These are phyloP conservation scores for Trichoderma sp. DNA, from an alignment of 2,329 filamentous ascomycete species.

Conservation along the genomic window DNA sequence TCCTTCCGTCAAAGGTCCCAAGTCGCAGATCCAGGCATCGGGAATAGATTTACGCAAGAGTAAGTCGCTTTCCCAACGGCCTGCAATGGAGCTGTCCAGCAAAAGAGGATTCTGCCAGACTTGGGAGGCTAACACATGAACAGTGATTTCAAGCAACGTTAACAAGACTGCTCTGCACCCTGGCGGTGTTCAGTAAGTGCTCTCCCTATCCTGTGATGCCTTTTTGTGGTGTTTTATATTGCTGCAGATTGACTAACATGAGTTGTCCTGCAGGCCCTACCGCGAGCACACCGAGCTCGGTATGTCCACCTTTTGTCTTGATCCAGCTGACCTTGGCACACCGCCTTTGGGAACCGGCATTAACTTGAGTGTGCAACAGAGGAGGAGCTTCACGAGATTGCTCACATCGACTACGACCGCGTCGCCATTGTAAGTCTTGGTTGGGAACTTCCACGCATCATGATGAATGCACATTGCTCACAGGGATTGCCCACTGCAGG, in stretches of 20 bases:
- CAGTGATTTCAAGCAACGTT: constrained; percentile 57
- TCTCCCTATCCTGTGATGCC: background rate
- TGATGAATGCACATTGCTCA: background rate
- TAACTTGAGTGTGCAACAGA: constrained; percentile 42
- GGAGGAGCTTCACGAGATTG: constrained; percentile 94
- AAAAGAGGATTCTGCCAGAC: constrained; percentile 1
- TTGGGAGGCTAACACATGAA: constrained; percentile 18
- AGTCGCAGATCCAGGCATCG: constrained; percentile 37
- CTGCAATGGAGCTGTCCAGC: background rate
- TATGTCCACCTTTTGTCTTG: constrained; percentile 32
- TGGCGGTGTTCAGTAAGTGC: constrained; percentile 81
- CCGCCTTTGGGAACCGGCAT: background rate
- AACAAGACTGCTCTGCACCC: constrained; percentile 95
- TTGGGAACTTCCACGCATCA: background rate
- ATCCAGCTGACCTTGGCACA: constrained; percentile 5
- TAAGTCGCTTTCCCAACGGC: constrained; percentile 28
- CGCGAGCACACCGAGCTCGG: constrained; percentile 90
- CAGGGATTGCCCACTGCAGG: constrained; percentile 38
- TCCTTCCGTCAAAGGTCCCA: constrained; percentile 40
- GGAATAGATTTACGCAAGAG: constrained; percentile 42
- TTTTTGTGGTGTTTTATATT: background rate
- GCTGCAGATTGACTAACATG: constrained; percentile 24
- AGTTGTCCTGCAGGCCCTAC: constrained; percentile 59
- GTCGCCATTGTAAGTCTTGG: constrained; percentile 82
- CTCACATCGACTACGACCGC: constrained; percentile 98